Base-by-base conservation (phyloP, 2,329 filamentous ascomycete genomes). In the Stagonosporopsis vannaccii region DNA sequence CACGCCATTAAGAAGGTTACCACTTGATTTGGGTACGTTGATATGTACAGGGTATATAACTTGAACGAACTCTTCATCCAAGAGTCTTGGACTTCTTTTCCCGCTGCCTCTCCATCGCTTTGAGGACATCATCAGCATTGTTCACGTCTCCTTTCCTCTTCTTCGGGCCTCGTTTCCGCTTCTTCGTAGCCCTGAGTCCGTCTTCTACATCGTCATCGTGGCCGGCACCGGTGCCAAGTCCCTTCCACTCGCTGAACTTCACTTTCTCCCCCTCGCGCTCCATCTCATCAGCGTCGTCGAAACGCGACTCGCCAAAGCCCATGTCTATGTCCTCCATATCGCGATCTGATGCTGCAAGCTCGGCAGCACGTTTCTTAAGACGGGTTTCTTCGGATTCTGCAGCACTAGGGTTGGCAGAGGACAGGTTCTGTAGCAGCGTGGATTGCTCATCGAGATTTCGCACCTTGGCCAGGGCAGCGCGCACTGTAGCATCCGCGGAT, bases 311-410 rank as follows among this genome's bases (percentile, higher is more conserved):
- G 30, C 95, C 95, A 70, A 99, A 98, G 58, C 93, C 94, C 82
- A 98, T 86, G 70, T 99, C 95, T 78, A 99, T 84, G 77, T 99
- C 94, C 54, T 94, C 88, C 43, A 92, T 87, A 72, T 98, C 94
- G 43, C 93, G 85, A 64, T 90, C 89, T 51, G 87, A 77, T n/a
- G 78, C 79, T 9, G 81, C 86, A 57, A 97, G 81, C 80, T 97
- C 90, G 62, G 85, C 89, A 12, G 78, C 79, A 6, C 78, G 79
- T 51, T 77, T 79, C 74, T 87, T 89, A 47, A 88, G 85, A 7
- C 89, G 87, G 45, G 87, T 87, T 60, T 89, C 85, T 59, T 87
- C 85, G 1, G 85, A 85, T 6, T 78, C 77, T 0, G 65, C 57
- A 26, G 66, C 61, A 39, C 66, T 65, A 12, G 62, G 56, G 20